Conservation (phyloP, 2,329 filamentous ascomycete genomes). For the Alternaria postmessia region DNA sequence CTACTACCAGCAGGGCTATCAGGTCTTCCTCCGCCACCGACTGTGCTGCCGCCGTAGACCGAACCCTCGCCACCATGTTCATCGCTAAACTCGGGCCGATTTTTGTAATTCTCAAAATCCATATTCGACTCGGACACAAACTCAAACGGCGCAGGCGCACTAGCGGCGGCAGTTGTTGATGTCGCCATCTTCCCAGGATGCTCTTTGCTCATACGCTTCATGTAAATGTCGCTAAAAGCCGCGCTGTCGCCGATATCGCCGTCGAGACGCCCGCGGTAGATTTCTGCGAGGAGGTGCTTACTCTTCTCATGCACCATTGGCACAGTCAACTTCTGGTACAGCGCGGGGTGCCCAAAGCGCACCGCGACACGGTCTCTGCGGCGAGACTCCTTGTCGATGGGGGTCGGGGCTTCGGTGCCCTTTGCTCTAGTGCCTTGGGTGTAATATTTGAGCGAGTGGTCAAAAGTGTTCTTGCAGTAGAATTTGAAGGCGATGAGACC, state of each 20-base stretch:
- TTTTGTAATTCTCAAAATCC: constrained; percentile 92
- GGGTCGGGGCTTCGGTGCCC: constrained; percentile 57
- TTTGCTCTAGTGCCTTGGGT: constrained; percentile 67
- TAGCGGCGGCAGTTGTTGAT: constrained; percentile 10
- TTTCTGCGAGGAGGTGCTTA: constrained; percentile 81
- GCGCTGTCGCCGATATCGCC: constrained; percentile 64
- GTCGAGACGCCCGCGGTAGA: constrained; percentile 85
- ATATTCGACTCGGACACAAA: constrained; percentile 85
- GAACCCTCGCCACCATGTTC: constrained; percentile 79
- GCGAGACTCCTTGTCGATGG: constrained; percentile 53
- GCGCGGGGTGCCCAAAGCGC: constrained; percentile 87
- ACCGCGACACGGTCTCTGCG: constrained; percentile 73
- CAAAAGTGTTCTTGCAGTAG: constrained; percentile 79
- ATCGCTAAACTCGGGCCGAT: constrained; percentile 84
- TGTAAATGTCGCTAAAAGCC: constrained; percentile 83
- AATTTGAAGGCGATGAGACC: constrained; percentile 84
- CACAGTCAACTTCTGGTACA: constrained; percentile 88
- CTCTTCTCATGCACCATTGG: constrained; percentile 95
- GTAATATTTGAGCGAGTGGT: constrained; percentile 82
- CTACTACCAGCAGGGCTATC: constrained; percentile 65
- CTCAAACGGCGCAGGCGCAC: constrained; percentile 72
- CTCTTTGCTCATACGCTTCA: constrained; percentile 76
- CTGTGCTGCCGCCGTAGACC: constrained; percentile 64
- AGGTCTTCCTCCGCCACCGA: constrained; percentile 58
- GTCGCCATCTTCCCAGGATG: constrained; percentile 63